These are phyloP conservation scores for Ganoderma multipileum DNA, from an alignment of 1,284 basidiomycete species.

Conservation along the genomic window DNA sequence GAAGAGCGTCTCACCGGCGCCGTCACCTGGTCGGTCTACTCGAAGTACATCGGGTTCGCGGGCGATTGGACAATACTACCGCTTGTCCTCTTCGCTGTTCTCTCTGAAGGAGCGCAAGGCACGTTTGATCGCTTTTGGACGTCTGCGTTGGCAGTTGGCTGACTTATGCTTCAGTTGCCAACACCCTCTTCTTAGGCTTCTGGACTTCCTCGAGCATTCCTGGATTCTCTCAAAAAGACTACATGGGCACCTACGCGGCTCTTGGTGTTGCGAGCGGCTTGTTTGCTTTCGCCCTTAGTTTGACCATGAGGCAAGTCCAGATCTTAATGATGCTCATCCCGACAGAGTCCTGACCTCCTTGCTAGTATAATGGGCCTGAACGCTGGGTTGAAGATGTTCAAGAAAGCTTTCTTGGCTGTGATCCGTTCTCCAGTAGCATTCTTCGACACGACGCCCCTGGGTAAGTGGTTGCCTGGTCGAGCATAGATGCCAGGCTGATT, in stretches of 20 bases:
- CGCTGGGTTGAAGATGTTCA: slow-evolving; percentile 70
- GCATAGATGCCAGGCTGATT: slow-evolving; percentile 22
- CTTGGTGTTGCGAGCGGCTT: slow-evolving; percentile 63
- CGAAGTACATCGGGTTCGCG: slow-evolving; percentile 50
- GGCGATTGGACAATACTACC: slow-evolving; percentile 52
- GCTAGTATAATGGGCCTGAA: slow-evolving; percentile 61
- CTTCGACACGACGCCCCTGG: slow-evolving; percentile 86
- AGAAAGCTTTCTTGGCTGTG: slow-evolving; percentile 59
- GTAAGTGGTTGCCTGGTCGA: slow-evolving; percentile 38
- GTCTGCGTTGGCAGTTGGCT: not conserved
- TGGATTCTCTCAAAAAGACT: slow-evolving; percentile 62
- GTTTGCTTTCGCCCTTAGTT: slow-evolving; percentile 61
- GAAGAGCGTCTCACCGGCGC: slow-evolving; percentile 46
- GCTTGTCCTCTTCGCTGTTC: slow-evolving; percentile 45
- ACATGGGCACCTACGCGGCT: slow-evolving; percentile 73
- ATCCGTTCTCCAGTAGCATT: slow-evolving; percentile 75
- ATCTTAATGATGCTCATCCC: not conserved
- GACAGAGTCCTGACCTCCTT: not conserved
- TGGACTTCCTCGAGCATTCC: slow-evolving; percentile 46
- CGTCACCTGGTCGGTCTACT: slow-evolving; percentile 43
- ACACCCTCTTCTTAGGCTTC: slow-evolving; percentile 49
- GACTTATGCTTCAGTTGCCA: slow-evolving; percentile 38
- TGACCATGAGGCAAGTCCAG: slow-evolving; percentile 55
- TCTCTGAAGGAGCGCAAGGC: slow-evolving; percentile 42
- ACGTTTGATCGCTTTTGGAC: not conserved